A percentile compares a stretch with the other conserved stretches of the same genome.
phyloP scores from a whole-genome alignment of 805 yeast genomes.

The Barnettozyma siamensis region DNA sequence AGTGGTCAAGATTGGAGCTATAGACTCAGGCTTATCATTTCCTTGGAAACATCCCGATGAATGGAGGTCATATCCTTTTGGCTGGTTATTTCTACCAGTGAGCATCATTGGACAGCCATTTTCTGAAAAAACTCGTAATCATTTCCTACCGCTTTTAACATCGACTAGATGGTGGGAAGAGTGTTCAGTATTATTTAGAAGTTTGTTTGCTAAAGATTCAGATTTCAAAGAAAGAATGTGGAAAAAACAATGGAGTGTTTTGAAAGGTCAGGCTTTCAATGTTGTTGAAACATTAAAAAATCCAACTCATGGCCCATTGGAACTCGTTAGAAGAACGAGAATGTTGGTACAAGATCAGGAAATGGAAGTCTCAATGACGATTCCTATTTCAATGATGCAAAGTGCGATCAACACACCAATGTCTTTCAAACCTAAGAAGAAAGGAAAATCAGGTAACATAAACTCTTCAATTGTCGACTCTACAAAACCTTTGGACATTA shows the following conservation, averaged over 20 bases:
- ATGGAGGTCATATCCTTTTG: constrained; percentile 75
- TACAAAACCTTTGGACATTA: neutral
- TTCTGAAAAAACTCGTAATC: constrained; percentile 46
- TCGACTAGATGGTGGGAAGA: constrained; percentile 70
- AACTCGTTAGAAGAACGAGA: constrained; percentile 53
- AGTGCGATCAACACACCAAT: constrained; percentile 41
- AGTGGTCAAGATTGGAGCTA: constrained; percentile 54
- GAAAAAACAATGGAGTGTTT: constrained; percentile 59
- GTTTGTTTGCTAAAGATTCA: constrained; percentile 46
- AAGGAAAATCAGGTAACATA: neutral
- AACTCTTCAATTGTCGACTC: neutral
- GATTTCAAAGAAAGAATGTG: constrained; percentile 66
- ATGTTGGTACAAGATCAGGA: constrained; percentile 55
- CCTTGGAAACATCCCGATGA: constrained; percentile 85
- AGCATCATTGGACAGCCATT: constrained; percentile 65
- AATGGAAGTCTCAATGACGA: constrained; percentile 48
- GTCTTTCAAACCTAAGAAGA: constrained; percentile 3
- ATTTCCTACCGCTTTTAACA: constrained; percentile 52
- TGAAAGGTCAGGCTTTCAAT: constrained; percentile 75
- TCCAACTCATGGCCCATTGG: constrained; percentile 59
- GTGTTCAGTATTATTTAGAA: constrained; percentile 39
- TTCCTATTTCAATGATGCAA: constrained; percentile 32
- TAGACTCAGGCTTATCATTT: constrained; percentile 67
- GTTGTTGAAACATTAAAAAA: constrained; percentile 60
- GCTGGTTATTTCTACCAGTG: constrained; percentile 67